Evolutionary conservation across 106 monocot species (phyloP).

Genomic region (Acanthochlamys bracteata): DNA sequence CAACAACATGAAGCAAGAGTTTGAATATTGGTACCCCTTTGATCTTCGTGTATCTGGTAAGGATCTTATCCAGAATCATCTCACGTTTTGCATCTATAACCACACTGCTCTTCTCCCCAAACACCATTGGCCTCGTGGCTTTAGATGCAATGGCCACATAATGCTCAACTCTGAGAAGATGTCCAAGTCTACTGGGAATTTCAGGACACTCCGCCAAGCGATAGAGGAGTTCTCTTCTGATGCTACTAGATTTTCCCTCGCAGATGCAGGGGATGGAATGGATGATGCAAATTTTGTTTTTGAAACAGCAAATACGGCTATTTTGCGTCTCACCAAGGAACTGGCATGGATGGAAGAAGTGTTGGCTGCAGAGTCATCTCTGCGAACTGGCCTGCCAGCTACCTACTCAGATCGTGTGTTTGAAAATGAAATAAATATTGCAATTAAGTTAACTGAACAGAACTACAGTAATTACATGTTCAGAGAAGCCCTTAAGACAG

Average conservation of each 20-base stretch:
- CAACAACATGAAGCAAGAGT: constrained; percentile 75
- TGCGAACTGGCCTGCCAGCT: constrained; percentile 37
- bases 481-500: constrained; percentile 79
- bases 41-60: constrained; percentile 96
- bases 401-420: constrained; percentile 76
- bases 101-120: constrained; percentile 69
- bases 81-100: constrained; percentile 87
- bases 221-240: constrained; percentile 83
- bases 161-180: constrained; percentile 98
- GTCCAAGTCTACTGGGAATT: constrained; percentile 94
- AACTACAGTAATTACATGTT: constrained; percentile 68
- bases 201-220: constrained; percentile 71
- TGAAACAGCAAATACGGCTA: constrained; percentile 89
- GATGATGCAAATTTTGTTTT: constrained; percentile 92
- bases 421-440: constrained; percentile 78
- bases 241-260: constrained; percentile 81
- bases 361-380: constrained; percentile 45
- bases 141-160: constrained; percentile 90
- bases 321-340: constrained; percentile 84
- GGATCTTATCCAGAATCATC: constrained; percentile 88
- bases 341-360: constrained; percentile 84
- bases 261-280: constrained; percentile 91
- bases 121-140: constrained; percentile 75
- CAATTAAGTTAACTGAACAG: constrained; percentile 42
- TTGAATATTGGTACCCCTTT: constrained; percentile 96